Evolutionary conservation across 164 flowering plant species (phyloP).

Genomic region (Chimonanthus praecox): DNA sequence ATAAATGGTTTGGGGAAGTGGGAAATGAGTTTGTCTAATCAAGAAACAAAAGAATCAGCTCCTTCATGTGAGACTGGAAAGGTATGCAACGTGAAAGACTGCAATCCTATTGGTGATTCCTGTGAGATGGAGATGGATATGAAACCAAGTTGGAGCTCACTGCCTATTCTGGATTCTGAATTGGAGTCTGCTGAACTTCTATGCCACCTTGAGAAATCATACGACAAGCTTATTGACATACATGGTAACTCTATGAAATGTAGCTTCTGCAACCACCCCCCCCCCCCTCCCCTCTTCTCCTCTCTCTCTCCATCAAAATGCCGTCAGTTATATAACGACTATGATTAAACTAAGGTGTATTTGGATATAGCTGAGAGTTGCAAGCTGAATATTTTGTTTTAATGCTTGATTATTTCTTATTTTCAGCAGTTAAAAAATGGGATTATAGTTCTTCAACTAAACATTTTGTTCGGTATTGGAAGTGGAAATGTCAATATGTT

Average conservation of each 20-base stretch:
- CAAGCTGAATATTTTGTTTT: too few species aligned
- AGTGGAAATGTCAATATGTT: background rate
- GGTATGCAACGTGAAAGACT: conserved; percentile 3
- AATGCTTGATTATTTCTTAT: too few species aligned
- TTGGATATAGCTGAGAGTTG: background rate
- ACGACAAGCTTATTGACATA: conserved; percentile 27
- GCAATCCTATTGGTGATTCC: conserved; percentile 5
- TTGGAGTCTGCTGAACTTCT: conserved; percentile 42
- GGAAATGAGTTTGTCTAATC: conserved; percentile 43
- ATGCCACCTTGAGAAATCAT: conserved; percentile 39
- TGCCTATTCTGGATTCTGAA: conserved; percentile 22
- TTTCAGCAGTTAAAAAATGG: too few species aligned
- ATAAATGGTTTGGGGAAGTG: conserved; percentile 72
- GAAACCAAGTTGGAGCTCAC: conserved; percentile 6
- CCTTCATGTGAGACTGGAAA: background rate
- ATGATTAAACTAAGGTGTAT: background rate
- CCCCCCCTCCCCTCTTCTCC: background rate
- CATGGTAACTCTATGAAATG: conserved; percentile 33
- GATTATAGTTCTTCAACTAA: too few species aligned
- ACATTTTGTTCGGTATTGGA: background rate
- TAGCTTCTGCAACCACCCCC: background rate
- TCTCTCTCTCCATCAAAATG: background rate
- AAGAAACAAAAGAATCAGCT: background rate
- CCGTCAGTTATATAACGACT: background rate
- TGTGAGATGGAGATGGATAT: conserved; percentile 6